Evolutionary conservation across 306 rosid genomes (phyloP), one percentile per base, ranked within the genome.

Genomic region (Vigna hirtella): DNA sequence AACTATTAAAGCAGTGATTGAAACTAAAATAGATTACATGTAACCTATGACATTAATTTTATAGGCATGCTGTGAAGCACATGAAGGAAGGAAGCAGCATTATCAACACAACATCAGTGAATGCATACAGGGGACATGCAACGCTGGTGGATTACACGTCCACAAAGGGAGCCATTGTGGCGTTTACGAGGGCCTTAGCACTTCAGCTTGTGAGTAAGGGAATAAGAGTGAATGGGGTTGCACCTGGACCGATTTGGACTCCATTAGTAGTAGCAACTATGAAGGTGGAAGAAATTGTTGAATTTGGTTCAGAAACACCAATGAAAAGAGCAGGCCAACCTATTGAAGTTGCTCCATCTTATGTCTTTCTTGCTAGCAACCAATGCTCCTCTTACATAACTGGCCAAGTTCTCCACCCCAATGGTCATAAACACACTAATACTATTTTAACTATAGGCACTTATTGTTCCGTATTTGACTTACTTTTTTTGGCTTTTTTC

Each of bases 321-420:
- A n/a, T 51, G 10, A 51, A 51, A 18, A 51, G 56, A 51, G 56
- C 56, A 1, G 56, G 56, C 22, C 56, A 51, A n/a, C 56, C 56
- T n/a, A 51, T 51, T 51, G 56, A 51, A 7, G 22, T 51, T 51
- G 56, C 56, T 51, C 22, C 56, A 1, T 51, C 56, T 2, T 51
- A 16, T n/a, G 56, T 51, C 4, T 51, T 51, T 51, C 56, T 51
- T 51, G 22, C 56, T 2, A 40, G 85, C 91, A 88, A 91, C 70
- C 84, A 79, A 1, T 88, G 85, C 76, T 90, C 94, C 64, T 91
- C 96, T 62, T 91, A 90, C 83, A 74, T 88, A 2, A 83, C 90
- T 34, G 98, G 98, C 83, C 97, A 94, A 86, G 91, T 91, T 76
- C 87, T 94, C 36, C 98, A 91, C 76, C 97, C 96, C 32, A 94